Base-by-base conservation (phyloP, 129 eudicot species). In the Helichrysum umbraculigerum region DNA sequence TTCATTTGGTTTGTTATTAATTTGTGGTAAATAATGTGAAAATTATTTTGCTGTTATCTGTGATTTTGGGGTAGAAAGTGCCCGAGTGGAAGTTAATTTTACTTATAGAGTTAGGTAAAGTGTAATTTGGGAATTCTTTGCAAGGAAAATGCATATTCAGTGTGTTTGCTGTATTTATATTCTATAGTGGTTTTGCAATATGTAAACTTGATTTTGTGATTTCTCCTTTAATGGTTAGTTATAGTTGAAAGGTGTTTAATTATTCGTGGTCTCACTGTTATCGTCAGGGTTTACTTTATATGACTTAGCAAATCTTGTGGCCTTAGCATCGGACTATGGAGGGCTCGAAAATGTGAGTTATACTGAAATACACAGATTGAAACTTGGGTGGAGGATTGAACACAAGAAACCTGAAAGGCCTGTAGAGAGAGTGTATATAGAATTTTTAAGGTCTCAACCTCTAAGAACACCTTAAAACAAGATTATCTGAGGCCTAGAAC, bases 131-230 rank as follows among this genome's bases (percentile, higher is more conserved):
- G 41, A 52, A 76, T 12, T 34, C 41, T 32, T 28, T 17, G 61
- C 2, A 41, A 47, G 41, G 66, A 62, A 64, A 32, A 47, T 71
- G 56, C 33, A 22, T 32, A 17, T 9, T 51, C 14, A 33, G 20
- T 69, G 62, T 59, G 22, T 44, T 47, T 67, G 66, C 34, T 66
- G 56, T 33, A 75, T 65, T 66, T n/a, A 39, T 37, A 5, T 56
- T 10, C 16, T 68, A 16, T 70, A 61, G 71, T 59, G 65, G 37
- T 78, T 70, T 77, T 58, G 15, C 76, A 39, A 14, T 59, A 29
- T 57, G 75, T 19, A 42, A 68, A 42, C 50, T 29, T 39, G 21
- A 9, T 37, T 68, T 39, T 29, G 14, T 12, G 28, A 28, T 28
- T 4, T 7, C 33, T 58, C 28, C 28, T 21, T 59, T 32, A 28